Conservation (phyloP, 2,329 filamentous ascomycete species). For the Ophiostoma quercus region DNA sequence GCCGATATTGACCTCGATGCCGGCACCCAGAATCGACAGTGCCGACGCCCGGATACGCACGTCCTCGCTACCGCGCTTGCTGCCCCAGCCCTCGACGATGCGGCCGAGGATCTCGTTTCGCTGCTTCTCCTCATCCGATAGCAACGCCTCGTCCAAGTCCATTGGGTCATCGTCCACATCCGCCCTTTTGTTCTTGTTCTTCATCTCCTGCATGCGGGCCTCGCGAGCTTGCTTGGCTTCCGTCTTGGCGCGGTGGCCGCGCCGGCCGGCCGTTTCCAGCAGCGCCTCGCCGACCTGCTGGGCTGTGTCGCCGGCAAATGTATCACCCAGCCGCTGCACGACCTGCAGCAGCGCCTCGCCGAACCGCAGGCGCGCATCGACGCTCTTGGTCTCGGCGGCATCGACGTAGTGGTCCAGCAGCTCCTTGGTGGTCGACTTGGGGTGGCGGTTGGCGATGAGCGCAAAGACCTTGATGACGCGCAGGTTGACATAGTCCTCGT, state of each 20-base stretch:
- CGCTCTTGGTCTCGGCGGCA: slow-evolving; percentile 48
- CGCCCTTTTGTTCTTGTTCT: slow-evolving; percentile 27
- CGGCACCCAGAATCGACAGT: slow-evolving; percentile 57
- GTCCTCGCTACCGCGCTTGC: slow-evolving; percentile 61
- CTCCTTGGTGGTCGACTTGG: slow-evolving; percentile 56
- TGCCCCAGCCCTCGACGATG: slow-evolving; percentile 64
- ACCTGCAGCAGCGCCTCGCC: slow-evolving; percentile 63
- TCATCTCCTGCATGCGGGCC: slow-evolving; percentile 44
- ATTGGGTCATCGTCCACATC: slow-evolving; percentile 42
- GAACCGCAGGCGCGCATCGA: slow-evolving; percentile 62
- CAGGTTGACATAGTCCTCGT: slow-evolving; percentile 67
- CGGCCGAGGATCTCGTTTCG: slow-evolving; percentile 49
- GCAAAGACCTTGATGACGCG: slow-evolving; percentile 62
- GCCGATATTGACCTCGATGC: slow-evolving; percentile 55
- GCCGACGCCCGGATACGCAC: slow-evolving; percentile 64
- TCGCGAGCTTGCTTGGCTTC: slow-evolving; percentile 51
- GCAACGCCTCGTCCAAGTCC: slow-evolving; percentile 42
- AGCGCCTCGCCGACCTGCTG: slow-evolving; percentile 51
- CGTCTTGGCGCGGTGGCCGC: slow-evolving; percentile 56
- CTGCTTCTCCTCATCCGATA: slow-evolving; percentile 40
- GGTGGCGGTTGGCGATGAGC: slow-evolving; percentile 56
- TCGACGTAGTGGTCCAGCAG: slow-evolving; percentile 65
- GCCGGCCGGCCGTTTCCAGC: slow-evolving; percentile 59
- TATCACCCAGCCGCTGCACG: slow-evolving; percentile 54
- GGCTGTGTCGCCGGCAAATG: slow-evolving; percentile 51